These are phyloP conservation scores for Camelina laxa DNA, from an alignment of 345 rosid genomes.

Conservation along the genomic window DNA sequence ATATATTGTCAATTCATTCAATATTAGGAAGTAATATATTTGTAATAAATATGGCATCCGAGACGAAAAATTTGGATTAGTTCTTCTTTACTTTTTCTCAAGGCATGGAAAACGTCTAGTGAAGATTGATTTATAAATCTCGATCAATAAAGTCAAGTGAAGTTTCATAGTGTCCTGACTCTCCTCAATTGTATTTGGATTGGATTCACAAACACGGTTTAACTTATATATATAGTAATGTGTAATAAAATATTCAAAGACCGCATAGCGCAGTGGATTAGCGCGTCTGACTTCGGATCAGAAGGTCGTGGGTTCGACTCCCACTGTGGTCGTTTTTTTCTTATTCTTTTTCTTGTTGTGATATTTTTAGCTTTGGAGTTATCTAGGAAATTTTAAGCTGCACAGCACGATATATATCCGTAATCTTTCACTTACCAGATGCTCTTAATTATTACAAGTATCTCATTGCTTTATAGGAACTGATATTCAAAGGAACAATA, in stretches of 20 bases:
- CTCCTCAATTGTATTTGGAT: not conserved
- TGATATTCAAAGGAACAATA: not conserved
- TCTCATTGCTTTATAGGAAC: conserved; percentile 1
- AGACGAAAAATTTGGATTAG: too few relatives aligned
- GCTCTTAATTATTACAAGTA: not conserved
- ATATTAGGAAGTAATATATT: too few relatives aligned
- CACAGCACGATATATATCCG: not conserved
- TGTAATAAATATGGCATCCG: too few relatives aligned
- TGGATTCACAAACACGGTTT: not conserved
- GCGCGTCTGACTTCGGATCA: conserved; percentile 99
- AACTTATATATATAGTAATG: fast-evolving
- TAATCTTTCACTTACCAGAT: not conserved
- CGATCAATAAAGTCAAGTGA: too few relatives aligned
- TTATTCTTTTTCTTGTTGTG: not conserved
- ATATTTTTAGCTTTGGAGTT: not conserved
- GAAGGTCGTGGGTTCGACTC: conserved; percentile 98
- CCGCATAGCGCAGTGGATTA: conserved; percentile 99
- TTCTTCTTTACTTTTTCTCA: too few relatives aligned
- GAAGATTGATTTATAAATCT: too few relatives aligned
- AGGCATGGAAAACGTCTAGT: too few relatives aligned
- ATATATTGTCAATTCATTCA: too few relatives aligned
- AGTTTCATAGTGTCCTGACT: too few relatives aligned
- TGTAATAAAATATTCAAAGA: not conserved
- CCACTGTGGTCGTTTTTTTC: conserved; percentile 49
- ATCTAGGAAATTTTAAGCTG: not conserved